Evolutionary conservation across 495 filamentous ascomycete species (phyloP), one percentile per base, ranked within the genome.

Genomic region (Penicillium chermesinum): DNA sequence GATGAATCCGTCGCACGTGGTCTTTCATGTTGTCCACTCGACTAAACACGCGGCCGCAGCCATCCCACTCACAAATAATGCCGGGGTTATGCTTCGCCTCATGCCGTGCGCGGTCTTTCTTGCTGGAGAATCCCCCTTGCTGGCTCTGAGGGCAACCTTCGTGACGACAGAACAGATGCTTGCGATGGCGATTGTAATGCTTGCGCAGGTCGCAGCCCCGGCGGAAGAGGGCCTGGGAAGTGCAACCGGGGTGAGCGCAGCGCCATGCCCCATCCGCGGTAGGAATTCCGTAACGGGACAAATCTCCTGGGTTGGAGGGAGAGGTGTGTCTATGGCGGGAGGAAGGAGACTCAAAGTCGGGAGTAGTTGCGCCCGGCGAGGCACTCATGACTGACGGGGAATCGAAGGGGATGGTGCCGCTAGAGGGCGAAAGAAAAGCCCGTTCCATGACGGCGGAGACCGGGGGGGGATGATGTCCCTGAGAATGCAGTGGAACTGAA

Each of bases 11-110:
- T 35, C 70, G 59, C 13, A 79, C 72, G 65, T 79, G 76, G 56
- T 79, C 73, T 40, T 75, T 76, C 81, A 85, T 85, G 54, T 85
- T 85, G 48, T 85, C 81, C 9, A 81, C 73, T 18, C 81, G 65
- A 60, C 79, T 82, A 51, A 85, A 85, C 7, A 84, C 67, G 41
- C 79, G 61, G 12, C 70, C 73, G 54, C 81, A 85, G 2, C 71
- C 77, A 17, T 71, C 66, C 73, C 75, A 82, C 44, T 82, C 73
- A 53, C 81, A 85, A 2, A 66, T 44, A 20, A 85, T 70, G 9
- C 67, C 72, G 1, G 81, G 81, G 37, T 82, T 81, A 58, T 85
- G 81, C 49, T 78, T 81, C 15, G 81, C 80, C 54, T 83, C 81
- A 44, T 83, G 80, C 3, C 80, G 65, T 37, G 76, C 71, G 13